These are phyloP conservation scores for Neofusicoccum kwambonambiense DNA, from an alignment of 2,329 filamentous ascomycete genomes.

Conservation along the genomic window DNA sequence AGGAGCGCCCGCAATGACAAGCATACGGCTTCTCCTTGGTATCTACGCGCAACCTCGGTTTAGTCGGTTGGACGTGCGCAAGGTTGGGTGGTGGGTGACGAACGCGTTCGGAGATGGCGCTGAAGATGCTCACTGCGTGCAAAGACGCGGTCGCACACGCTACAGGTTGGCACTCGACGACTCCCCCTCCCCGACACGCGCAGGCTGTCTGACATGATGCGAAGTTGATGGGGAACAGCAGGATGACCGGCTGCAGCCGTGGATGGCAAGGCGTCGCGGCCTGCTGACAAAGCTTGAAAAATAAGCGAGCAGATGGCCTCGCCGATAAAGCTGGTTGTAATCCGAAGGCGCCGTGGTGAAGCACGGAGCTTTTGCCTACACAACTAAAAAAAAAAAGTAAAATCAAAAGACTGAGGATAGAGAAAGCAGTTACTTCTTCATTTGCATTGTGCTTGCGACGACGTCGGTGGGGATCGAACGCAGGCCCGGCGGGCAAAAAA, in stretches of 20 bases:
- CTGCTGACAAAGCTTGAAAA: neutral
- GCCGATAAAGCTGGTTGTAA: too few species aligned
- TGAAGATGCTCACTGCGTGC: slow-evolving; percentile 7
- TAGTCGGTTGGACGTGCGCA: slow-evolving; percentile 20
- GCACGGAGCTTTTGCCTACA: too few species aligned
- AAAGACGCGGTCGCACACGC: slow-evolving; percentile 1
- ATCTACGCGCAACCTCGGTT: slow-evolving; percentile 17
- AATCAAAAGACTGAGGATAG: neutral
- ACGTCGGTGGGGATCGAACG: neutral
- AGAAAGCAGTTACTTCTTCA: neutral
- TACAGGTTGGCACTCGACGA: neutral
- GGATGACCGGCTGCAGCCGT: too few species aligned
- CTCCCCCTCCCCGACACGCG: neutral
- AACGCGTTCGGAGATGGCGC: slow-evolving; percentile 22
- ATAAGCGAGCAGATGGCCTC: neutral
- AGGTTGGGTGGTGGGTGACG: slow-evolving; percentile 20
- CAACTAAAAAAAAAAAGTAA: too few species aligned
- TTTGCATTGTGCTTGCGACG: too few species aligned
- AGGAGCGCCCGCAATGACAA: slow-evolving; percentile 1
- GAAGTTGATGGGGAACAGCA: neutral
- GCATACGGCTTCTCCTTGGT: slow-evolving; percentile 10
- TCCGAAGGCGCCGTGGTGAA: too few species aligned
- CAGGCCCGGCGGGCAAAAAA: neutral
- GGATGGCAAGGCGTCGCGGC: too few species aligned
- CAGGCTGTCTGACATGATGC: neutral